These are phyloP conservation scores for Setaria italica DNA, from an alignment of 202 grass and related monocot genomes.

Conservation along the genomic window DNA sequence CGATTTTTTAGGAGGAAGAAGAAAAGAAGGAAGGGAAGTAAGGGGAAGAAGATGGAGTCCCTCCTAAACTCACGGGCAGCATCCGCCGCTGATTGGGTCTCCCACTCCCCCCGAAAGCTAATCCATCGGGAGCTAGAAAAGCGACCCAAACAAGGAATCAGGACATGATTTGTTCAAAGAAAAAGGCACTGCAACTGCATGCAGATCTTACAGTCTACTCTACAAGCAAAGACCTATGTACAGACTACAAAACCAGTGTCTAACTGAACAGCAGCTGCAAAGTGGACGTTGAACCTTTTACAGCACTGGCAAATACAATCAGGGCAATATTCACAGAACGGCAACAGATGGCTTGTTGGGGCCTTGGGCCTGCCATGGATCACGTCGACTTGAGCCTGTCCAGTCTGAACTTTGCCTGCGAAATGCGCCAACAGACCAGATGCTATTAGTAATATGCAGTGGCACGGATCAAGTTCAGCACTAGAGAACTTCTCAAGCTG, in stretches of 20 bases:
- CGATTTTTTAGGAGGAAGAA: too few species aligned
- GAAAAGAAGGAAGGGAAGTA: too few species aligned
- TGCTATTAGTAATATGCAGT: neutral
- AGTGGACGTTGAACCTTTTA: neutral
- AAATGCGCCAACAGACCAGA: conserved; percentile 1
- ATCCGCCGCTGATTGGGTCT: too few species aligned
- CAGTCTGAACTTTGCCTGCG: conserved; percentile 67
- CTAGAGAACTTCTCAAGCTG: neutral
- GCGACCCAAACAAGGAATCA: neutral
- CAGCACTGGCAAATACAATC: conserved; percentile 23
- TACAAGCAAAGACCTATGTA: conserved; percentile 33
- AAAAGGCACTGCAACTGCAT: neutral
- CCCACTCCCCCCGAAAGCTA: too few species aligned
- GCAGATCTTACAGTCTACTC: neutral
- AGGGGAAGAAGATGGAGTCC: too few species aligned
- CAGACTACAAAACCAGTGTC: neutral
- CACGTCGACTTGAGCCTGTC: conserved; percentile 81
- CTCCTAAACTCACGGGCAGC: too few species aligned
- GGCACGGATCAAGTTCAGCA: neutral
- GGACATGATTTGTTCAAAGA: neutral
- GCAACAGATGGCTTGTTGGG: neutral
- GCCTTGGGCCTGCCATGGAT: neutral
- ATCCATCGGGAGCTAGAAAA: neutral
- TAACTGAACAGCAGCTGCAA: neutral
- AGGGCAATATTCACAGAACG: conserved; percentile 33